Conservation (phyloP, 108 stramenopile species). For the Hondaea fermentalgiana region DNA sequence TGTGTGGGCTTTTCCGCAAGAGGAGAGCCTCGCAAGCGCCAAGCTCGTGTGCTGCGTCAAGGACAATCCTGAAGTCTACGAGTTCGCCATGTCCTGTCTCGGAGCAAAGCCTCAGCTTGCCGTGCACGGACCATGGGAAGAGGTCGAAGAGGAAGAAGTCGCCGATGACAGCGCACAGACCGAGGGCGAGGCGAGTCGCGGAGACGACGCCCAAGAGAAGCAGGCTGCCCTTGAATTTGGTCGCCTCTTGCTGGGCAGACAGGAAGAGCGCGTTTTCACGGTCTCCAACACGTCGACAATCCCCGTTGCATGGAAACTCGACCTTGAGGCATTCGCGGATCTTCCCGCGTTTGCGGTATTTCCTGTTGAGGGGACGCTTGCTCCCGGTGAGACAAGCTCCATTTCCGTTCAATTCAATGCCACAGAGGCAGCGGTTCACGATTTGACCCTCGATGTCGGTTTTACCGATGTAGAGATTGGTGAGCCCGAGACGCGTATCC, state of each 20-base stretch:
- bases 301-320: slow-evolving; percentile 36
- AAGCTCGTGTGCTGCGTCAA: slow-evolving; percentile 22
- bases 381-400: slow-evolving; percentile 20
- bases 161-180: too few species aligned
- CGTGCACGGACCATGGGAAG: slow-evolving; percentile 42
- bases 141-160: not conserved
- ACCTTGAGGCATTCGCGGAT: slow-evolving; percentile 28
- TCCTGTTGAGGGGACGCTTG: slow-evolving; percentile 32
- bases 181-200: not conserved
- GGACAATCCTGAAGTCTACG: slow-evolving; percentile 38
- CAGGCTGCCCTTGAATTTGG: slow-evolving; percentile 39
- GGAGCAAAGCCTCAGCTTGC: slow-evolving; percentile 33
- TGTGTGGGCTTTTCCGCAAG: slow-evolving; percentile 48
- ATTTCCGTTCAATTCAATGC: slow-evolving; percentile 37
- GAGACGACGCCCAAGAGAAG: not conserved
- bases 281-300: slow-evolving; percentile 32
- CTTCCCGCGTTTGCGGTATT: slow-evolving; percentile 24
- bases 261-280: slow-evolving; percentile 36
- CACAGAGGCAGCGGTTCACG: slow-evolving; percentile 28
- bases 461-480: slow-evolving; percentile 30
- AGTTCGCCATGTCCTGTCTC: slow-evolving; percentile 32
- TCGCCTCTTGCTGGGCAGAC: slow-evolving; percentile 36
- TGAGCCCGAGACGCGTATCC: not conserved
- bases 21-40: slow-evolving; percentile 15
- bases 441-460: slow-evolving; percentile 22